Base-by-base conservation (phyloP, 139 green algal genomes). In the Trebouxia sp. region DNA sequence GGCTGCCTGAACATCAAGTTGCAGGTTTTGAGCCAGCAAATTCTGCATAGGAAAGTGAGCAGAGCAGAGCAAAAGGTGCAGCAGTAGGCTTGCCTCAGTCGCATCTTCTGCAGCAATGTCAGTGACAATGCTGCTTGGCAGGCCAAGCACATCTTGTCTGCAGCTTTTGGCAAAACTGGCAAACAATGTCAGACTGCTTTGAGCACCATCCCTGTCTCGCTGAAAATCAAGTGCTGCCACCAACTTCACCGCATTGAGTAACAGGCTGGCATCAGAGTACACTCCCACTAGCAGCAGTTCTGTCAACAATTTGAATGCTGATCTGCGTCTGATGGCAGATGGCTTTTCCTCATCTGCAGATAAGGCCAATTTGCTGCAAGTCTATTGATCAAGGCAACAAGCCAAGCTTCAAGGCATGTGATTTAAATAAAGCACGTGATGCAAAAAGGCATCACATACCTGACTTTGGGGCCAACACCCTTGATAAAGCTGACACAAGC, bases 281-380 rank as follows among this genome's bases (percentile, higher is more conserved):
- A 98, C 80, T 1, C 96, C 95, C 35, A 79, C 80, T 43, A 94
- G 79, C 70, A 92, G 81, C 48, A 98, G 88, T 83, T 98, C 96
- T n/a, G 84, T 78, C 41, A 97, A 85, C 85, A 99, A 85, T 45
- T 94, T 89, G 75, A 98, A 86, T 20, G 76, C 82, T 1, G 84
- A 81, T 10, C 96, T 89, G 79, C 91, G 86, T 14, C 90, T 87
- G 5, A 80, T 75, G 28, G 84, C 28, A 7, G 82, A 67, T 2
- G 70, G 65, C 15, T 85, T 81, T 5, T 93, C 86, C 22, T 93
- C 90, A 24, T 92, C 92, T 77, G 81, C 81, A 38, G 5, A 30
- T 17, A 30, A n/a, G n/a, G n/a, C 4, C 50, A 17, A 28, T 22
- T 6, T 58, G 3, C 50, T 28, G 50, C 20, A 58, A 17, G 22